Evolutionary conservation across 2,329 filamentous ascomycete genomes (phyloP).

Genomic region (Chaetomium globosum): DNA sequence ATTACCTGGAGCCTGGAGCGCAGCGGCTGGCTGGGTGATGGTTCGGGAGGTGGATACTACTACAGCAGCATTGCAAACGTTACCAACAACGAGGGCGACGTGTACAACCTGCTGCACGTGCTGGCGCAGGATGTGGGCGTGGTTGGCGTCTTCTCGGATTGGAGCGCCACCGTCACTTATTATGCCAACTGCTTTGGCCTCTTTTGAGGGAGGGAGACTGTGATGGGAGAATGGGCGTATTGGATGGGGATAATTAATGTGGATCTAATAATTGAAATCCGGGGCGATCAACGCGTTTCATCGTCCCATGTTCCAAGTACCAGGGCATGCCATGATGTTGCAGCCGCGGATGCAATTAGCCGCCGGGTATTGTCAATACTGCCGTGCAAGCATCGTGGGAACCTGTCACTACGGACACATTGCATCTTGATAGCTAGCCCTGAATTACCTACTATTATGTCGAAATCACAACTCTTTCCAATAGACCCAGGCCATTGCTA

Average conservation of each 20-base stretch:
- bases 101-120: conserved; percentile 67
- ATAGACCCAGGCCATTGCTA: background rate
- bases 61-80: conserved; percentile 58
- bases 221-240: background rate
- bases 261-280: background rate
- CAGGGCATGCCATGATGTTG: background rate
- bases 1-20: conserved; percentile 71
- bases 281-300: background rate
- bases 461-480: background rate
- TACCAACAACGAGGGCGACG: conserved; percentile 65
- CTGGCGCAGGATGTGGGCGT: conserved; percentile 64
- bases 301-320: conserved; percentile 3
- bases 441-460: background rate
- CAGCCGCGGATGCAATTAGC: conserved; percentile 6
- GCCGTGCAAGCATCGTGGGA: background rate
- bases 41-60: conserved; percentile 55
- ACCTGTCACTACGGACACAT: conserved; percentile 9
- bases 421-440: background rate
- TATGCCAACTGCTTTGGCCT: conserved; percentile 70
- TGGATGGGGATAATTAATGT: background rate
- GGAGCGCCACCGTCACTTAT: conserved; percentile 68
- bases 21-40: conserved; percentile 60
- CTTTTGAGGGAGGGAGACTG: conserved; percentile 15
- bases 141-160: conserved; percentile 67
- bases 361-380: conserved; percentile 8